phyloP scores from a whole-genome alignment of 208 protist genomes.

The Sergeia podlipaevii region DNA sequence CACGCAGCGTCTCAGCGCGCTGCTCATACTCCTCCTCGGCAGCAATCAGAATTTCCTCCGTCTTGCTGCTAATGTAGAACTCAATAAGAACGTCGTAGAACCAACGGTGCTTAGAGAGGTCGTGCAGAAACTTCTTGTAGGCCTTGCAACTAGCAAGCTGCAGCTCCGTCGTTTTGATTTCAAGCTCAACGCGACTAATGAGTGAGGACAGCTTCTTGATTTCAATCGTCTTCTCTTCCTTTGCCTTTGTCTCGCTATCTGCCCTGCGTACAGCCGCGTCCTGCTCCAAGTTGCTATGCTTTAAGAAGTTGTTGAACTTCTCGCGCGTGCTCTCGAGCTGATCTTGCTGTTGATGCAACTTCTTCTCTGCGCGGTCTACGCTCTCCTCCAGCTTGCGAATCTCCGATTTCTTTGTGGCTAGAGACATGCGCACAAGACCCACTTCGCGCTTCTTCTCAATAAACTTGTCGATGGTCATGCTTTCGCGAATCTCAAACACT shows the following conservation, averaged over 20 bases:
- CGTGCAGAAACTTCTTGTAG: conserved; percentile 93
- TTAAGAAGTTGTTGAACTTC: conserved; percentile 95
- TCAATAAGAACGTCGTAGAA: conserved; percentile 72
- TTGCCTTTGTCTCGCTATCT: conserved; percentile 88
- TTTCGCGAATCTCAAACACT: conserved; percentile 49
- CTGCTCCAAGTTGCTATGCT: conserved; percentile 94
- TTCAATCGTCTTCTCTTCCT: conserved; percentile 91
- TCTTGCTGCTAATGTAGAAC: conserved; percentile 63
- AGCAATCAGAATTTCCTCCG: conserved; percentile 47
- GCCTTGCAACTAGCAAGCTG: conserved; percentile 89
- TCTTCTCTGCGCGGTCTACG: conserved; percentile 87
- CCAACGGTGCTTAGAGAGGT: conserved; percentile 82
- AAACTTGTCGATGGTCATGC: conserved; percentile 88
- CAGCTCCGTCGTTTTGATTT: conserved; percentile 89
- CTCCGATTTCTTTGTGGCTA: conserved; percentile 92
- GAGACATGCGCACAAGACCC: conserved; percentile 94
- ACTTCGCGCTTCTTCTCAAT: conserved; percentile 95
- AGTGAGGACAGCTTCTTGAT: conserved; percentile 95
- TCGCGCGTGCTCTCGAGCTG: conserved; percentile 91
- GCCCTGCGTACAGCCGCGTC: conserved; percentile 93
- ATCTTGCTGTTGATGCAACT: conserved; percentile 89
- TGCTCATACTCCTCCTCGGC: conserved; percentile 44
- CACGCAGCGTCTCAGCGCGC: conserved; percentile 19
- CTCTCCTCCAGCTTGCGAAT: conserved; percentile 94
- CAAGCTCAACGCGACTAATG: conserved; percentile 82